Conservation (phyloP, 1,284 basidiomycete species). For the Rhodotorula sp. region DNA sequence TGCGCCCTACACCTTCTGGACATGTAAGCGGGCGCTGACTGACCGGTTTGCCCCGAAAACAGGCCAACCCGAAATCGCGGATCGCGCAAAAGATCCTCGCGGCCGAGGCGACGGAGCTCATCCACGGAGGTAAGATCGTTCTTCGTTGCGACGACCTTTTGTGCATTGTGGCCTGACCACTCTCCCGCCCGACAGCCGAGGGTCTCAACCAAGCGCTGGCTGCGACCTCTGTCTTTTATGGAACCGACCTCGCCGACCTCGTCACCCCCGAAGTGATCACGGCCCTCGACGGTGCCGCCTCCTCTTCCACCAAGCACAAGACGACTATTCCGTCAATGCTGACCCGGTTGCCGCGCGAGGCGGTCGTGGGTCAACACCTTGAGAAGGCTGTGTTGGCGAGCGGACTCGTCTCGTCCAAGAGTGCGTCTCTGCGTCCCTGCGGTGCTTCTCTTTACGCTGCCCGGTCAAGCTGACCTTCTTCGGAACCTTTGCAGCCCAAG, state of each 20-base stretch:
- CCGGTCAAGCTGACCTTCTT: background rate
- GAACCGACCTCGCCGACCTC: conserved; percentile 54
- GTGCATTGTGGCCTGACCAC: fast-evolving
- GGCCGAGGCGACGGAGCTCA: conserved; percentile 79
- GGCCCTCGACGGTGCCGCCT: conserved; percentile 60
- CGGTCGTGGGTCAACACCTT: conserved; percentile 50
- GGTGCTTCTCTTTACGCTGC: background rate
- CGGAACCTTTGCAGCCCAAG: conserved; percentile 55
- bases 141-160: too few relatives aligned
- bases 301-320: conserved; percentile 54
- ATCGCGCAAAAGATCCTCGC: conserved; percentile 77
- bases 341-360: conserved; percentile 58
- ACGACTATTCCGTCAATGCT: conserved; percentile 58
- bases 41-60: background rate
- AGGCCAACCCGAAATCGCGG: conserved; percentile 58
- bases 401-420: conserved; percentile 34
- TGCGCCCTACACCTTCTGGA: conserved; percentile 44
- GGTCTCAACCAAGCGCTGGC: conserved; percentile 59
- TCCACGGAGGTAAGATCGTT: conserved; percentile 67
- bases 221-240: conserved; percentile 64
- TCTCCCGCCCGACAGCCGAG: conserved; percentile 44
- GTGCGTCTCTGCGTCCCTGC: conserved; percentile 10
- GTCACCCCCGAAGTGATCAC: conserved; percentile 54
- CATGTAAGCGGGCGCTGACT: too few relatives aligned
- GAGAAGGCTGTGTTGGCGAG: conserved; percentile 28